Base-by-base conservation (phyloP, 2,329 filamentous ascomycete species). In the Cytospora chrysosperma region DNA sequence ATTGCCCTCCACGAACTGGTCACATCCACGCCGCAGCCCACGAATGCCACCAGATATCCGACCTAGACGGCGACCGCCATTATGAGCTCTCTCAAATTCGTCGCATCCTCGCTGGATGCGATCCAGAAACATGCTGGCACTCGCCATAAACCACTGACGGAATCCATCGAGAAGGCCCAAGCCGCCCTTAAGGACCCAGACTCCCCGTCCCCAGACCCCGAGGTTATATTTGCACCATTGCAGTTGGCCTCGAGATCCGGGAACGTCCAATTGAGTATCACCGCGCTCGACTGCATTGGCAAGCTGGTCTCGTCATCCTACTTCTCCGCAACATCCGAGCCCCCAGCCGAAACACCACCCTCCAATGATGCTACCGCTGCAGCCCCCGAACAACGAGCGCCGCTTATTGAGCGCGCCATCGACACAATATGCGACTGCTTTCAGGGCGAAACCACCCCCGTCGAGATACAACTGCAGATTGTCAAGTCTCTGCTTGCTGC, bases 351-450 rank as follows among this genome's bases (percentile, higher is more conserved):
- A 65, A 75, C 76, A 61, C 79, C 81, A 51, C 81, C 90, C 32
- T 21, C 32, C 43, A 26, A 51, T 7, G 57, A 56, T 17, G 85
- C 88, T 40, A 81, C 80, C 58, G 77, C 78, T 62, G 78, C 72
- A 57, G 72, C 76, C 43, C 67, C 76, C 61, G 72, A 75, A 64
- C 76, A 76, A 59, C 80, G 81, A 49, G 82, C 90, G 4, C 93
- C 94, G 19, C 82, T 99, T 69, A 99, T 99, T 73, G 96, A 99
- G 78, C 87, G 94, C 68, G 95, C 96, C 64, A 99, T 99, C 72
- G 96, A 99, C 77, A 97, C 95, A 40, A 99, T 99, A 81, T 99
- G 95, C 82, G 94, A 98, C 74, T 99, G 95, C 76, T 99, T 99
- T 74, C 93, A 98, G 74, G 94, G 95, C 73, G 95, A 99, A 78